These are phyloP conservation scores for Aspergillus panamensis DNA, from an alignment of 495 filamentous ascomycete species.

Conservation along the genomic window DNA sequence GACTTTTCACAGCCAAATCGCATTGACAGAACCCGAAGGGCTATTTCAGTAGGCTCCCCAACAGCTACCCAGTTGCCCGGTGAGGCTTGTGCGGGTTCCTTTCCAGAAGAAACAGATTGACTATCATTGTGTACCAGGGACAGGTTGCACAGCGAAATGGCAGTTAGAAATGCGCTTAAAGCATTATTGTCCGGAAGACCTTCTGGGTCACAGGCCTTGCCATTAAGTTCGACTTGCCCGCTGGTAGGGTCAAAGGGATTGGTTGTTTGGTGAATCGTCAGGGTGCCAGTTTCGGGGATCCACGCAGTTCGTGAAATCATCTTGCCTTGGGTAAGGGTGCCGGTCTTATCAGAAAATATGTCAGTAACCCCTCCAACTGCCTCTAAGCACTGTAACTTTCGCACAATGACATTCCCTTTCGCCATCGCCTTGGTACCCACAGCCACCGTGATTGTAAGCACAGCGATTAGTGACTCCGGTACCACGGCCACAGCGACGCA, in stretches of 20 bases:
- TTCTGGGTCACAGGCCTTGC: conserved; percentile 29
- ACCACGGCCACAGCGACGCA: conserved; percentile 72
- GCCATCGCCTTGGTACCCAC: conserved; percentile 72
- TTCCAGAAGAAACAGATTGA: conserved; percentile 27
- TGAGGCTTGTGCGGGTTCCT: conserved; percentile 21
- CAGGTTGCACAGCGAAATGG: conserved; percentile 76
- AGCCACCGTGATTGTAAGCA: conserved; percentile 70
- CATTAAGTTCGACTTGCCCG: conserved; percentile 49
- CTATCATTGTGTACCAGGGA: conserved; percentile 61
- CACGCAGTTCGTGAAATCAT: conserved; percentile 80
- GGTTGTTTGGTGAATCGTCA: conserved; percentile 51
- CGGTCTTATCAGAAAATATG: conserved; percentile 87
- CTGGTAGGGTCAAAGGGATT: conserved; percentile 63
- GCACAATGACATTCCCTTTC: conserved; percentile 71
- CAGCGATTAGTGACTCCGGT: conserved; percentile 68
- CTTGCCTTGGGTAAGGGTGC: conserved; percentile 71
- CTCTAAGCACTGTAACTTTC: conserved; percentile 76
- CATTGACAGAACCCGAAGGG: conserved; percentile 72
- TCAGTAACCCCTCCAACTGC: conserved; percentile 82
- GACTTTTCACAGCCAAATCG: conserved; percentile 63
- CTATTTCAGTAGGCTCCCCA: conserved; percentile 82
- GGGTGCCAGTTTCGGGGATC: conserved; percentile 61
- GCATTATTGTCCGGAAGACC: conserved; percentile 30
- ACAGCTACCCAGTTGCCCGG: conserved; percentile 60
- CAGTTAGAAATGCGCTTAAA: conserved; percentile 61